Evolutionary conservation across 2,329 filamentous ascomycete species (phyloP).

Genomic region (Ophiocordyceps australis): DNA sequence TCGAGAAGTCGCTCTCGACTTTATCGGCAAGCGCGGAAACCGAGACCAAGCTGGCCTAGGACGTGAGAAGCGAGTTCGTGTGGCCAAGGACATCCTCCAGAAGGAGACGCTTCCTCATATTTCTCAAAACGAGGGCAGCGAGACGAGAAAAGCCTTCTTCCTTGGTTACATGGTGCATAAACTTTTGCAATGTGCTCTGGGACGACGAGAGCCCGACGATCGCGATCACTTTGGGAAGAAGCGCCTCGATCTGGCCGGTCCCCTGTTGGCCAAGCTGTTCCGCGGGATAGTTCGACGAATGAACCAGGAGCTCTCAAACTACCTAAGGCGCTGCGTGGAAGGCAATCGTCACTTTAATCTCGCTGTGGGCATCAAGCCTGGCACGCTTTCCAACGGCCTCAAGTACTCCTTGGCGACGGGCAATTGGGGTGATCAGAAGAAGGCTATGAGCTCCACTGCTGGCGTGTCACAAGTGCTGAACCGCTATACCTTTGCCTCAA

Average conservation of each 20-base stretch:
- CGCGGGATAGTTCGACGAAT: conserved; percentile 80
- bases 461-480: conserved; percentile 97
- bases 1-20: conserved; percentile 83
- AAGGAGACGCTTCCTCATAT: conserved; percentile 96
- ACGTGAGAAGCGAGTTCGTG: conserved; percentile 75
- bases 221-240: conserved; percentile 99
- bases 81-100: conserved; percentile 85
- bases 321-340: conserved; percentile 85
- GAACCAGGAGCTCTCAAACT: conserved; percentile 77
- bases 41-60: conserved; percentile 40
- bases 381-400: conserved; percentile 79
- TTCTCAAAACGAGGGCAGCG: conserved; percentile 83
- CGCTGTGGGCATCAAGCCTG: conserved; percentile 76
- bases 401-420: conserved; percentile 96
- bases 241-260: conserved; percentile 85
- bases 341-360: conserved; percentile 78
- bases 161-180: conserved; percentile 98
- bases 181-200: conserved; percentile 80
- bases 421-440: conserved; percentile 99
- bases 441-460: conserved; percentile 83
- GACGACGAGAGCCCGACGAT: conserved; percentile 85
- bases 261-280: conserved; percentile 91
- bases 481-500: conserved; percentile 93
- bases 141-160: conserved; percentile 95
- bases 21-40: conserved; percentile 83